These are phyloP conservation scores for Yarrowia osloensis DNA, from an alignment of 805 yeast species.

Conservation along the genomic window DNA sequence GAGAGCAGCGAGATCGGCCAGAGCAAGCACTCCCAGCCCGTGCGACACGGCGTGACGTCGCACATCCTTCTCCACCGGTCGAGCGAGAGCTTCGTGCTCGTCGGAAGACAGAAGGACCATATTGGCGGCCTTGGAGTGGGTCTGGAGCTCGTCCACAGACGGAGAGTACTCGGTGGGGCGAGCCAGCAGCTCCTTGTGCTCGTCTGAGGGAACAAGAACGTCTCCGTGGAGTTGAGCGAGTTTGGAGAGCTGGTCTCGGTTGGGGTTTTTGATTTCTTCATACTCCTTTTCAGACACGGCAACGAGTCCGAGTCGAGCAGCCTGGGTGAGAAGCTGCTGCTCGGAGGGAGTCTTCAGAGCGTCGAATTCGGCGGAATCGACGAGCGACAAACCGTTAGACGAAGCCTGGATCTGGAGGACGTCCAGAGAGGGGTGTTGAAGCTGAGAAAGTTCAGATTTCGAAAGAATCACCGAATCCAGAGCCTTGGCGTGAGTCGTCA, in stretches of 20 bases:
- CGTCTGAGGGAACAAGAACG: neutral
- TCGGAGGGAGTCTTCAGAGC: conserved; percentile 7
- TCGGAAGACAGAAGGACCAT: conserved; percentile 33
- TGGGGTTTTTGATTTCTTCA: conserved; percentile 32
- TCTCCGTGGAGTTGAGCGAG: neutral
- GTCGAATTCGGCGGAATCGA: neutral
- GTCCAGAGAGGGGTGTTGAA: conserved; percentile 15
- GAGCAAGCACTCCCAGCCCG: conserved; percentile 45
- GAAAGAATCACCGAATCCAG: conserved; percentile 38
- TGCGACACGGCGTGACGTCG: conserved; percentile 3
- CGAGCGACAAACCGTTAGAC: neutral
- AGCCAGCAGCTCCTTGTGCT: conserved; percentile 1
- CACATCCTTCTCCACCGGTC: conserved; percentile 2
- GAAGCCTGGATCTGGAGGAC: neutral
- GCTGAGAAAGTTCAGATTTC: conserved; percentile 31
- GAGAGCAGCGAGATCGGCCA: conserved; percentile 42
- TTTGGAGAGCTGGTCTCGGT: neutral
- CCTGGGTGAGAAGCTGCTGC: conserved; percentile 18
- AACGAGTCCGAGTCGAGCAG: conserved; percentile 37
- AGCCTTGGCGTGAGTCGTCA: conserved; percentile 39
- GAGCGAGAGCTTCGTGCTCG: neutral
- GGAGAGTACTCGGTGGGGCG: conserved; percentile 30
- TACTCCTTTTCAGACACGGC: conserved; percentile 36
- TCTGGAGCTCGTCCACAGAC: conserved; percentile 32
- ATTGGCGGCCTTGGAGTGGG: conserved; percentile 37